Evolutionary conservation across 257 asterid genomes (phyloP).

Genomic region (Gardenia jasminoides): DNA sequence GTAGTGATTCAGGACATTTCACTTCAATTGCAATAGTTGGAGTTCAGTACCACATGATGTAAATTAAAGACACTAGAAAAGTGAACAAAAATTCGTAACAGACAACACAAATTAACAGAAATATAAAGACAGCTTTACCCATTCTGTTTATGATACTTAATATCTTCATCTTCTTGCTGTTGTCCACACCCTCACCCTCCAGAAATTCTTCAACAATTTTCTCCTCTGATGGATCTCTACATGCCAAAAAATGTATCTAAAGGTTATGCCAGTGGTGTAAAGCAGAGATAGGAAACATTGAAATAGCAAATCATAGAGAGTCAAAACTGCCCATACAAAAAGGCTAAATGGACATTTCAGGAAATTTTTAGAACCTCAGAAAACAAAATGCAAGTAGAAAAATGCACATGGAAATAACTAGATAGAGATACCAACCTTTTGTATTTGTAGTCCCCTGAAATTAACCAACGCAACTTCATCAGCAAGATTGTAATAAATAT

Average conservation of each 20-base stretch:
- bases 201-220: slow-evolving; percentile 82
- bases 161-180: slow-evolving; percentile 41
- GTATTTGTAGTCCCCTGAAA: slow-evolving; percentile 91
- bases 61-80: neutral
- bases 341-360: slow-evolving; percentile 1
- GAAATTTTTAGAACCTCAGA: neutral
- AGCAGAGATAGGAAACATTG: slow-evolving; percentile 2
- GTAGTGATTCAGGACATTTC: neutral
- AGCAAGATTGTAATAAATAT: slow-evolving; percentile 16
- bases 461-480: slow-evolving; percentile 27
- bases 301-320: slow-evolving; percentile 8
- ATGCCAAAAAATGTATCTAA: slow-evolving; percentile 14
- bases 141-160: slow-evolving; percentile 75
- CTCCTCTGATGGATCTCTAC: slow-evolving; percentile 78
- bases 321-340: neutral
- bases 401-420: slow-evolving; percentile 11
- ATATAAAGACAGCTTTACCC: slow-evolving; percentile 45
- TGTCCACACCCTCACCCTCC: slow-evolving; percentile 62
- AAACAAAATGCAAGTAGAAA: neutral
- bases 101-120: neutral
- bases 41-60: no score
- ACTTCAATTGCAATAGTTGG: neutral
- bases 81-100: neutral
- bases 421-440: slow-evolving; percentile 53
- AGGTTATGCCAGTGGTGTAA: neutral